phyloP scores from a whole-genome alignment of 345 rosid genomes.

The Crucihimalaya himalaica region DNA sequence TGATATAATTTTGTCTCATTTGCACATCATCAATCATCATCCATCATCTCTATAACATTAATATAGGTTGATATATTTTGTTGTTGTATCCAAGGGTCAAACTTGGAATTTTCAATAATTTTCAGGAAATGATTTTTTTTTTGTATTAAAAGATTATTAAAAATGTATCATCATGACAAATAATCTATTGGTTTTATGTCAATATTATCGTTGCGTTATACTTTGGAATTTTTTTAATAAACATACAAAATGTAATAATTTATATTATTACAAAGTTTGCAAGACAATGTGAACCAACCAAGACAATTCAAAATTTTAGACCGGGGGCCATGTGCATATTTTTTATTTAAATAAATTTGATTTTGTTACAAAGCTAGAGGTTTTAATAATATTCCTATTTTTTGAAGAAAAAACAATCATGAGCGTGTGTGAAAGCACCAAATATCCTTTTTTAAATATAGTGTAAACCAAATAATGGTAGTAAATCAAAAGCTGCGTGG shows the following conservation, averaged over 20 bases:
- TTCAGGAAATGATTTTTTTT: not conserved
- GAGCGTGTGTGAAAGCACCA: not conserved
- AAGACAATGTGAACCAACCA: slow-evolving; percentile 10
- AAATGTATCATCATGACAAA: not conserved
- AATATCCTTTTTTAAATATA: not conserved
- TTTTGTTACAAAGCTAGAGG: not conserved
- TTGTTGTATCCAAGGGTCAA: slow-evolving; percentile 26
- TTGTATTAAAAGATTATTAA: not conserved
- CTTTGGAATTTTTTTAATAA: not conserved
- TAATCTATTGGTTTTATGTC: not conserved
- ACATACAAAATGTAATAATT: not conserved
- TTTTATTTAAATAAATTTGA: not conserved
- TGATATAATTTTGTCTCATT: slow-evolving; percentile 40
- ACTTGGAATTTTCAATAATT: not conserved
- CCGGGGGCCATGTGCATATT: slow-evolving; percentile 6
- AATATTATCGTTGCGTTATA: not conserved
- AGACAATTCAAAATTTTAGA: not conserved
- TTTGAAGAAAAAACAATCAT: not conserved
- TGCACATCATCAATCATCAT: slow-evolving; percentile 35
- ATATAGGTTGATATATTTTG: slow-evolving; percentile 18
- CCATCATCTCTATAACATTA: slow-evolving; percentile 25
- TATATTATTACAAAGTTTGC: not conserved
- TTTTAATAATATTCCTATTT: not conserved
- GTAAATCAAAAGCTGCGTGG: not conserved
- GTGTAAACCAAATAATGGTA: slow-evolving; percentile 13